Conservation (phyloP, 257 asterid genomes). For the Paulownia fortunei region DNA sequence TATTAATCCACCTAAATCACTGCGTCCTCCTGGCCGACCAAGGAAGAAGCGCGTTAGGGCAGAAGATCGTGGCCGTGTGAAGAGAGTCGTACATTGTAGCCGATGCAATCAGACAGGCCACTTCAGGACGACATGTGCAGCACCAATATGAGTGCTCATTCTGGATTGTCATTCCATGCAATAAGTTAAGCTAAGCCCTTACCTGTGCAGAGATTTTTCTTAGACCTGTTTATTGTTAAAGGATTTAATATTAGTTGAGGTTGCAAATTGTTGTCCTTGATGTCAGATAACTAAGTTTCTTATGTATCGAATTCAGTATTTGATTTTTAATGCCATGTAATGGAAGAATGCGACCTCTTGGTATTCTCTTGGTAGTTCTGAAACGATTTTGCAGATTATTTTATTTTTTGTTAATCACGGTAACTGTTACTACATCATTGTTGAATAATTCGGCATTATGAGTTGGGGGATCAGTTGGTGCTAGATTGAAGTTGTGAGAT, state of each 20-base stretch:
- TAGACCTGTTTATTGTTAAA: constrained; percentile 33
- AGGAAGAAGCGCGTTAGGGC: constrained; percentile 91
- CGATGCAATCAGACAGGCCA: constrained; percentile 98
- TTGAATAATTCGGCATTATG: no score
- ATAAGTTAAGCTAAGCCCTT: constrained; percentile 30
- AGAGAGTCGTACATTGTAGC: constrained; percentile 95
- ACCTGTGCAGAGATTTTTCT: constrained; percentile 47
- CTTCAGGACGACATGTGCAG: constrained; percentile 96
- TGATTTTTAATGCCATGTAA: constrained; percentile 28
- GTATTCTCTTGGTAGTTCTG: neutral
- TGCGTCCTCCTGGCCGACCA: constrained; percentile 84
- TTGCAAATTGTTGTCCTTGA: constrained; percentile 30
- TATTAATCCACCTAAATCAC: constrained; percentile 83
- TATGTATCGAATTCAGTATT: neutral
- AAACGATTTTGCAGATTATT: constrained; percentile 8
- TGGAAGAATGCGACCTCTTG: constrained; percentile 11
- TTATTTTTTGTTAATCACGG: neutral
- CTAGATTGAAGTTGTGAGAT: no score
- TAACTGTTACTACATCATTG: neutral
- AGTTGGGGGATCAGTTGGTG: neutral
- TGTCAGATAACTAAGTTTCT: neutral
- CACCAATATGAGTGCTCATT: constrained; percentile 65
- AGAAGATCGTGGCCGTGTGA: constrained; percentile 82
- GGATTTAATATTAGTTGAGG: constrained; percentile 27
- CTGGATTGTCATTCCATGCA: constrained; percentile 12